Evolutionary conservation across 768 basidiomycete species (phyloP), one percentile per base, ranked within the genome.

Genomic region (Kwoniella sp.): DNA sequence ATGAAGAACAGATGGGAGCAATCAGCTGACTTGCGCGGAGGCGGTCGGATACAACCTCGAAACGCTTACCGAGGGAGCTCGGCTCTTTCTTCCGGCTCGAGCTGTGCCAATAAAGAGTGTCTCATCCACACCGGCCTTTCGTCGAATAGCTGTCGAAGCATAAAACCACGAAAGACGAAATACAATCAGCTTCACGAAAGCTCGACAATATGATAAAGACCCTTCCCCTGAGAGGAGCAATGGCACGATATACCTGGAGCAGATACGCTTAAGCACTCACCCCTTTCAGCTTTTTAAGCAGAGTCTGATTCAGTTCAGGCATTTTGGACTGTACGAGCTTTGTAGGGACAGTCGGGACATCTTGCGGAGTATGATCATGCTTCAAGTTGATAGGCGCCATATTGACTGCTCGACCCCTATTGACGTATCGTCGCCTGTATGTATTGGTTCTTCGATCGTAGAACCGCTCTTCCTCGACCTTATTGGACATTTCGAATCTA

Each of bases 61-160:
- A 45, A 17, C 28, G 72, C 86, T 52, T 70, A 94, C 94, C 91
- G 90, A 69, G 87, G 83, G 26, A 93, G 86, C 66, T 89, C 87
- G 55, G 89, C 85, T 15, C 86, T 83, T 71, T 94, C 91, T 1
- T 84, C 79, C 1, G 85, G 81, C 7, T 85, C 82, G 63, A 96
- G 87, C 73, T 93, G 92, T 69, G 91, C 93, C 69, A 92, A 86
- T 7, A 98, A 82, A 0, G 91, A 90, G 67, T 85, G 84, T n/a
- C 93, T 86, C 1, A 91, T 91, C 93, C 94, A 98, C 9, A 95
- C 82, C 0, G 93, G 92, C 26, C 95, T 86, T 63, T 88, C 83
- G 53, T 82, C 81, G 63, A 97, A 89, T 23, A 87, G 79, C 91
- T 93, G 65, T 22, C 28, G 11, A 23, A 20, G 11, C 22, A 55